These are phyloP conservation scores for Plenodomus biglobosus DNA, from an alignment of 2,329 filamentous ascomycete genomes.

Conservation along the genomic window DNA sequence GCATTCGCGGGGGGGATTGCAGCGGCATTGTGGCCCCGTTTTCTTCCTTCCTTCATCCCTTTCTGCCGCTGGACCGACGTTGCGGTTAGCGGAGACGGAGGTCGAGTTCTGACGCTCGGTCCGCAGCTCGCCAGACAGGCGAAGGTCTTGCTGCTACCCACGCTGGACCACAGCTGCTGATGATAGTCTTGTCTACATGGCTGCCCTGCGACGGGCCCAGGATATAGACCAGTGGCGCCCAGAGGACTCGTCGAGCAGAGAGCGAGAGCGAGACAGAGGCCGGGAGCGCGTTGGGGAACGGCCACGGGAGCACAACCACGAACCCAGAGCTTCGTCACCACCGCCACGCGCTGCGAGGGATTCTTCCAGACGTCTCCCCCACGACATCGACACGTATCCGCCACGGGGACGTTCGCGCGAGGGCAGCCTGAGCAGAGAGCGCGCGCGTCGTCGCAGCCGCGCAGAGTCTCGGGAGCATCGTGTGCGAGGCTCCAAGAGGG, in stretches of 20 bases:
- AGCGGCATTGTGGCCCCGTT: conserved; percentile 8
- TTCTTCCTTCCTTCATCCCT: conserved; percentile 13
- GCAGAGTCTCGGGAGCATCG: conserved; percentile 37
- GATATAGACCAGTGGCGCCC: conserved; percentile 49
- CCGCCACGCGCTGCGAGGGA: conserved; percentile 42
- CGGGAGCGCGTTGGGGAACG: conserved; percentile 33
- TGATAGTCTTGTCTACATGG: conserved; percentile 48
- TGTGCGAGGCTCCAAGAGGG: conserved; percentile 41
- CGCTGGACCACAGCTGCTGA: conserved; percentile 41
- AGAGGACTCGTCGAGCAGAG: conserved; percentile 42
- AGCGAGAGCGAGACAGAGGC: conserved; percentile 1
- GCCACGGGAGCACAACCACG: conserved; percentile 27
- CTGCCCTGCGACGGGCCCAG: conserved; percentile 46
- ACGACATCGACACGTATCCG: conserved; percentile 31
- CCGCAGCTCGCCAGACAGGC: conserved; percentile 34
- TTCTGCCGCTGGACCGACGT: conserved; percentile 16
- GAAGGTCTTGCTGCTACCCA: conserved; percentile 28
- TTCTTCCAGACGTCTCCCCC: conserved; percentile 32
- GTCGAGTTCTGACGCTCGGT: conserved; percentile 35
- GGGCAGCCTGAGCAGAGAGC: conserved; percentile 36
- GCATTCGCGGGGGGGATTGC: conserved; percentile 17
- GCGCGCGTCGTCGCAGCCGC: conserved; percentile 38
- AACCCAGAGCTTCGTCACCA: conserved; percentile 40
- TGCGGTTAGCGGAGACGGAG: conserved; percentile 7
- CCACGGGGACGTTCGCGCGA: conserved; percentile 36